A percentile compares a stretch with the other conserved stretches of the same genome.
These are phyloP conservation scores for Periglandula ipomoeae DNA, from an alignment of 2,329 filamentous ascomycete genomes.

Conservation along the genomic window DNA sequence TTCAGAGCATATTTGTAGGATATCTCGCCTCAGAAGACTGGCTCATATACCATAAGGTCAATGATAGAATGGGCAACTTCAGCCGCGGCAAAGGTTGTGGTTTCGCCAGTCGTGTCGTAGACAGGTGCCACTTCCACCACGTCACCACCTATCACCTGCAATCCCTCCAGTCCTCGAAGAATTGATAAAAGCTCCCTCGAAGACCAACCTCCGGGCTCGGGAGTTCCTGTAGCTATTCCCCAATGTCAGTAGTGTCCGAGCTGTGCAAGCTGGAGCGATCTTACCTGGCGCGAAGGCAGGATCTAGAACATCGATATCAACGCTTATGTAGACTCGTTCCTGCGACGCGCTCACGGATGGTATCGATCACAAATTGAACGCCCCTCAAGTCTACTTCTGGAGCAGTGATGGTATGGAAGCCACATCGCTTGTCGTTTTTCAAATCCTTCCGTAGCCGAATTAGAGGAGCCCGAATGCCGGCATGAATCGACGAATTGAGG, in stretches of 20 bases:
- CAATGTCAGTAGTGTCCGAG: neutral
- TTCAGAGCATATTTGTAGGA: too few relatives aligned
- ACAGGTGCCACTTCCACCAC: constrained; percentile 77
- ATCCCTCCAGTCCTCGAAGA: constrained; percentile 61
- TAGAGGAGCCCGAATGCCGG: constrained; percentile 66
- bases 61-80: constrained; percentile 49
- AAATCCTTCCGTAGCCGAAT: constrained; percentile 32
- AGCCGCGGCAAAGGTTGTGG: constrained; percentile 68
- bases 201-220: constrained; percentile 80
- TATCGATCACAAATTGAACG: constrained; percentile 52
- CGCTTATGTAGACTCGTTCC: constrained; percentile 65
- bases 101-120: constrained; percentile 70
- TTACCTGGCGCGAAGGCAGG: constrained; percentile 32
- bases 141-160: constrained; percentile 78
- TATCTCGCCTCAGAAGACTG: neutral
- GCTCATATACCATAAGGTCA: constrained; percentile 12
- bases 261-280: neutral
- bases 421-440: constrained; percentile 14
- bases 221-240: constrained; percentile 59
- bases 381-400: constrained; percentile 70
- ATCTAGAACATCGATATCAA: constrained; percentile 43
- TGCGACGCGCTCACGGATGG: constrained; percentile 60
- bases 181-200: constrained; percentile 54
- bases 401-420: constrained; percentile 14
- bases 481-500: constrained; percentile 64